These are phyloP conservation scores for Purpureocillium takamizusanense DNA, from an alignment of 2,329 filamentous ascomycete genomes.

Conservation along the genomic window DNA sequence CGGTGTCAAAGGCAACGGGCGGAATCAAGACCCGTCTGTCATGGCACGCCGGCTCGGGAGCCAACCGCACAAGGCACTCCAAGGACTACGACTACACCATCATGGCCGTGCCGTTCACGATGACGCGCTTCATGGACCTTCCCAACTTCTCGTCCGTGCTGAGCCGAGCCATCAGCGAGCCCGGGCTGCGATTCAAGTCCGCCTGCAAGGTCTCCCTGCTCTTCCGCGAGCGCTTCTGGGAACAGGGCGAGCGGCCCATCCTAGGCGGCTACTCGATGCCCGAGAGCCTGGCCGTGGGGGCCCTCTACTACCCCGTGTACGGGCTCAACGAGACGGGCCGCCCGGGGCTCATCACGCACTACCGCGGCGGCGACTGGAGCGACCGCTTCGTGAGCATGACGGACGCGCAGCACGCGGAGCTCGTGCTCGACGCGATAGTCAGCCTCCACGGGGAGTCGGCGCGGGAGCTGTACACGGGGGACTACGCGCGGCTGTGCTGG, in stretches of 20 bases:
- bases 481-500: constrained; percentile 51
- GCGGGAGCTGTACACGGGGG: constrained; percentile 46
- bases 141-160: constrained; percentile 22
- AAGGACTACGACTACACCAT: constrained; percentile 28
- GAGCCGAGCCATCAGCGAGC: constrained; percentile 15
- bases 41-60: constrained; percentile 11
- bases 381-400: constrained; percentile 5
- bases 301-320: constrained; percentile 43
- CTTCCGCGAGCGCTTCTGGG: constrained; percentile 39
- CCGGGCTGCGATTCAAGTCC: constrained; percentile 12
- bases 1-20: constrained; percentile 5
- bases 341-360: constrained; percentile 33
- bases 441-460: constrained; percentile 27
- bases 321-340: constrained; percentile 36
- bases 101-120: constrained; percentile 26
- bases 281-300: constrained; percentile 3
- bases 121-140: constrained; percentile 26
- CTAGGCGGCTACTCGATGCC: constrained; percentile 30
- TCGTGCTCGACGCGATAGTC: constrained; percentile 2
- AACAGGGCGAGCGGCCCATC: constrained; percentile 16
- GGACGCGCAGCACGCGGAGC: constrained; percentile 3
- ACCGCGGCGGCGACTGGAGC: constrained; percentile 6
- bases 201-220: constrained; percentile 38
- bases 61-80: constrained; percentile 13
- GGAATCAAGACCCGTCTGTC: constrained; percentile 1